A percentile compares a stretch with the other conserved stretches of the same genome.
Evolutionary conservation across 352 stramenopile genomes (phyloP).

Genomic region (Elongisporangium undulatum): DNA sequence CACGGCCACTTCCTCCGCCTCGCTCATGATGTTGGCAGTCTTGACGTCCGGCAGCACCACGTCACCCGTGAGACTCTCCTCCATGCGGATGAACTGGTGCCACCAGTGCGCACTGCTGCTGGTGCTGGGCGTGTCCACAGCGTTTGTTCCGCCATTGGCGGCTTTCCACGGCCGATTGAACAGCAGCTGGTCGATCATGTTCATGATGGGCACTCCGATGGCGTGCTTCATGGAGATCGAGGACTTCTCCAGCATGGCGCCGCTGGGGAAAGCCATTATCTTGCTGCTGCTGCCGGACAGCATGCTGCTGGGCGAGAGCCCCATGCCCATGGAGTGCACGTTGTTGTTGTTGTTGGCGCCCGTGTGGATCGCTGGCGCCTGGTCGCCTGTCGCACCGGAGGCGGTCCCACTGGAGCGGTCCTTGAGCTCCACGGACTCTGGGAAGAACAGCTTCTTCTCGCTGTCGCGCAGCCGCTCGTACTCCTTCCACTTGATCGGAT

Average conservation of each 20-base stretch:
- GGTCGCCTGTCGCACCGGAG: not conserved
- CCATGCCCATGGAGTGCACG: slow-evolving; percentile 4
- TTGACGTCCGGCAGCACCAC: not conserved
- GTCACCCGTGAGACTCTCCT: slow-evolving; percentile 17
- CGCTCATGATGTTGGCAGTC: slow-evolving; percentile 2
- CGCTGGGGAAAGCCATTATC: slow-evolving; percentile 7
- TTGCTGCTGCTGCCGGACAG: slow-evolving; percentile 7
- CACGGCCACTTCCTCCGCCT: slow-evolving; percentile 15
- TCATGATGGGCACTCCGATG: slow-evolving; percentile 23
- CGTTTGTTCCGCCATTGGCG: not conserved
- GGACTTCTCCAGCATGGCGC: slow-evolving; percentile 3
- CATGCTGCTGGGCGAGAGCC: slow-evolving; percentile 12
- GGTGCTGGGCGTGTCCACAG: not conserved
- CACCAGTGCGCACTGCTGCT: slow-evolving; percentile 8
- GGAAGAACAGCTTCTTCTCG: slow-evolving; percentile 47
- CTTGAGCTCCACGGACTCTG: slow-evolving; percentile 19
- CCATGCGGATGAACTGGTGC: slow-evolving; percentile 27
- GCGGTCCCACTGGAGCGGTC: slow-evolving; percentile 2
- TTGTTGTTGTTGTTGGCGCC: not conserved
- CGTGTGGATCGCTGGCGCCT: not conserved
- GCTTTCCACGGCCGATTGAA: slow-evolving; percentile 3
- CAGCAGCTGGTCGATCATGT: slow-evolving; percentile 39
- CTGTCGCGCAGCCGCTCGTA: slow-evolving; percentile 41
- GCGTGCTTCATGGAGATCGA: slow-evolving; percentile 16
- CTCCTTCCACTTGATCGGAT: slow-evolving; percentile 40